A percentile compares a stretch with the other conserved stretches of the same genome.
These are phyloP conservation scores for Immersiporthe knoxdaviesiana DNA, from an alignment of 2,329 filamentous ascomycete genomes.

Conservation along the genomic window DNA sequence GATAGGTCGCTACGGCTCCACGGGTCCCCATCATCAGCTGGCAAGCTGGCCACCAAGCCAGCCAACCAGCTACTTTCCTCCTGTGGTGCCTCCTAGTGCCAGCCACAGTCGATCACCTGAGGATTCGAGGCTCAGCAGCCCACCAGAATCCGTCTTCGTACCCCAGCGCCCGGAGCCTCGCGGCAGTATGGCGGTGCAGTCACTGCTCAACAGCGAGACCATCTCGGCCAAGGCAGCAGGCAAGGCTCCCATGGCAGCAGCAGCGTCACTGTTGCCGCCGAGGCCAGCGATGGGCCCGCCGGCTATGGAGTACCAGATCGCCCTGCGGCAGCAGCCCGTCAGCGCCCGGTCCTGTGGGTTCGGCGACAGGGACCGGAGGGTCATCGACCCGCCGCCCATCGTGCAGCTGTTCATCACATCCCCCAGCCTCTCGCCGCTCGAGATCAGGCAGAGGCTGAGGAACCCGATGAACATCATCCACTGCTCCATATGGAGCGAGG, in stretches of 20 bases:
- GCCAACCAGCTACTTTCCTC: background rate
- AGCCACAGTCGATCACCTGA: background rate
- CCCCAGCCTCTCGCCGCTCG: slow-evolving; percentile 55
- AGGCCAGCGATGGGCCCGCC: background rate
- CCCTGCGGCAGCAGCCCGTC: slow-evolving; percentile 75
- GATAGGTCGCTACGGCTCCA: slow-evolving; percentile 8
- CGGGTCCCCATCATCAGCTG: slow-evolving; percentile 4
- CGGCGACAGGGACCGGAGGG: slow-evolving; percentile 78
- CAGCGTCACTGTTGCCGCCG: background rate
- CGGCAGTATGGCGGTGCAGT: slow-evolving; percentile 22
- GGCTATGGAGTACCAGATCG: slow-evolving; percentile 49
- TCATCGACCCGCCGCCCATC: slow-evolving; percentile 84
- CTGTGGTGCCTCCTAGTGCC: background rate
- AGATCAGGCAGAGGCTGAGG: slow-evolving; percentile 55
- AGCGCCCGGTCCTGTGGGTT: slow-evolving; percentile 82
- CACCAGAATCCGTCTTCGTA: background rate
- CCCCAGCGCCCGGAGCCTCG: slow-evolving; percentile 23
- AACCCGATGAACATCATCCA: slow-evolving; percentile 73
- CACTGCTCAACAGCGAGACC: slow-evolving; percentile 25
- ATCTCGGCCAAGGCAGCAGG: background rate
- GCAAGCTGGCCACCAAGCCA: background rate
- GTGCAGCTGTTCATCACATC: slow-evolving; percentile 72
- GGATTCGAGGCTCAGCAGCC: slow-evolving; percentile 8
- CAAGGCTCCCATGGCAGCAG: background rate
- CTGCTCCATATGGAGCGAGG: slow-evolving; percentile 75